These are phyloP conservation scores for Arctium minus DNA, from an alignment of 129 eudicot species.

Conservation along the genomic window DNA sequence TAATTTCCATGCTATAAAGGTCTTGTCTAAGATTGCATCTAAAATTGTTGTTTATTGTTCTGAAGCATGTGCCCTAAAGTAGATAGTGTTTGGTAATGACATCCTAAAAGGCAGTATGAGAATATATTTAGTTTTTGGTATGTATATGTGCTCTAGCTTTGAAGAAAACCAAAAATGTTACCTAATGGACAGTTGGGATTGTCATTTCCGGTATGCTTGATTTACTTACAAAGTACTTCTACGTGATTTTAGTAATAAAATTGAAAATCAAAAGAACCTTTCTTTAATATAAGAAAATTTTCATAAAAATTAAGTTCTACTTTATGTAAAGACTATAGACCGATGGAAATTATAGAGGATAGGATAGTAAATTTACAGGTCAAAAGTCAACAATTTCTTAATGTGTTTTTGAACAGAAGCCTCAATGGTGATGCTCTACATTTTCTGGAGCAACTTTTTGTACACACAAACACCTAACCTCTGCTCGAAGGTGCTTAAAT, in stretches of 20 bases:
- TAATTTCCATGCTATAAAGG: conserved; percentile 29
- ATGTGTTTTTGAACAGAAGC: neutral
- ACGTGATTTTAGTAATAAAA: neutral
- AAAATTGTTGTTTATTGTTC: neutral
- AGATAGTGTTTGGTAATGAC: neutral
- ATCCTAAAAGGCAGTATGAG: neutral
- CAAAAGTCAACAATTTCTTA: neutral
- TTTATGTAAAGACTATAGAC: neutral
- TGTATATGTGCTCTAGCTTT: neutral
- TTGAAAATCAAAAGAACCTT: neutral
- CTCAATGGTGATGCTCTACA: no score
- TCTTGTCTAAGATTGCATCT: neutral
- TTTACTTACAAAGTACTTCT: neutral
- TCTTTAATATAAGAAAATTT: neutral
- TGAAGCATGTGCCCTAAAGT: neutral
- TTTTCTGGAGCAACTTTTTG: no score
- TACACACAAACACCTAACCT: no score
- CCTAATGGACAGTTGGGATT: neutral
- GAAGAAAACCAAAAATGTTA: neutral
- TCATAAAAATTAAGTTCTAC: neutral
- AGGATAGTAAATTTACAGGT: neutral
- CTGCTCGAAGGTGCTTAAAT: no score
- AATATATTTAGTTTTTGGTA: neutral
- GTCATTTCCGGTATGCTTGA: neutral
- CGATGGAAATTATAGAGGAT: neutral